Evolutionary conservation across 768 basidiomycete species (phyloP), one percentile per base, ranked within the genome.

Genomic region (Pleurotus ostreatus): DNA sequence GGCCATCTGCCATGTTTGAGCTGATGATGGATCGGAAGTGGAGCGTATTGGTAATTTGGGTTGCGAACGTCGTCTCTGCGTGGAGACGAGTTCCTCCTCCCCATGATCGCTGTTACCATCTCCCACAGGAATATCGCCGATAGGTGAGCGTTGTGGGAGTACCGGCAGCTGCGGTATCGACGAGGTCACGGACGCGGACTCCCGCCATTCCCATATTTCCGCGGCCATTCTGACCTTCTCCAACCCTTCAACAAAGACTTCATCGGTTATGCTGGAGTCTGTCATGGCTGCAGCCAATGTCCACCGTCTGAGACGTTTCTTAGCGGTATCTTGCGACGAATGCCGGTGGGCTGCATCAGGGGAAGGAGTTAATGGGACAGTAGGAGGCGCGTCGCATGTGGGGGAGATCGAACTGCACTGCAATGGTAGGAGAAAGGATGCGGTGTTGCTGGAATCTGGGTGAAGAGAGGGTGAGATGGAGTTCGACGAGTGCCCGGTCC

Each of bases 211-310:
- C 55, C 61, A 52, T 57, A 65, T 57, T 60, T 64, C 46, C 60
- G 65, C 63, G 62, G 56, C 57, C 26, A 59, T 64, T 26, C 75
- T 67, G 60, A 81, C 75, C 18, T 66, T 65, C 62, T 83, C 81
- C 22, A 83, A 69, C 46, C 71, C 71, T 47, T 76, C 68, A 5
- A 83, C 72, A 9, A 83, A 68, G 37, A 69, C 74, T 60, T 81
- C 80, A 62, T 83, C 80, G 2, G 79, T 72, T 48, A 81, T 69
- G 15, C 67, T 74, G 23, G 80, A 75, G 47, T 81, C 77, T 23
- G 74, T 79, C 58, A 82, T 75, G 13, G 77, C 79, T 63, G 75
- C 77, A 1, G 77, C 77, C 46, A 82, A 70, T 1, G 72, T 77
- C 74, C 71, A 75, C 8, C 69, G 66, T 38, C 70, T 49, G 55